Percentiles rank a stretch among this genome's conserved stretches.
phyloP scores from a whole-genome alignment of 495 filamentous ascomycete genomes.

The Staphylotrichum tortipilum region DNA sequence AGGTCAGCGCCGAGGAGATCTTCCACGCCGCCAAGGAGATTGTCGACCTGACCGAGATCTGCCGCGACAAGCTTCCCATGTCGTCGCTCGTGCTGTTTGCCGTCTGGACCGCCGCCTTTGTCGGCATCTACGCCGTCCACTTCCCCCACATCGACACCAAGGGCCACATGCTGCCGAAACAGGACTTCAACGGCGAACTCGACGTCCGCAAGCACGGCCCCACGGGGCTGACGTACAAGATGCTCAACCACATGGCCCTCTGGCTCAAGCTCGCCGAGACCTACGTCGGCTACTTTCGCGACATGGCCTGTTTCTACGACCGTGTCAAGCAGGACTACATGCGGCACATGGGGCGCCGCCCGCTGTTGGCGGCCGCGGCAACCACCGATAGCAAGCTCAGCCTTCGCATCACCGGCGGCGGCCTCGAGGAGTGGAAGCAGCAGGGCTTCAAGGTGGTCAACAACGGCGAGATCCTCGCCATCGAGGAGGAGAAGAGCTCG shows the following conservation, averaged over 20 bases:
- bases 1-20: conserved; percentile 61
- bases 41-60: conserved; percentile 66
- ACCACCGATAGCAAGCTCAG: conserved; percentile 23
- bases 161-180: conserved; percentile 43
- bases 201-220: conserved; percentile 27
- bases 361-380: background rate
- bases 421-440: conserved; percentile 62
- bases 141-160: conserved; percentile 74
- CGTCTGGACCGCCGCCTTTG: conserved; percentile 70
- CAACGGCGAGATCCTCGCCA: conserved; percentile 30
- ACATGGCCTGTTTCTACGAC: conserved; percentile 59
- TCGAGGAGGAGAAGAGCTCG: conserved; percentile 24
- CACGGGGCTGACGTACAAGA: conserved; percentile 32
- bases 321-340: conserved; percentile 54
- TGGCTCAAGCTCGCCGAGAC: conserved; percentile 63
- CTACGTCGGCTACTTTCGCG: conserved; percentile 59
- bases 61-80: conserved; percentile 64
- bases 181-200: conserved; percentile 12
- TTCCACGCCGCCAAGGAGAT: conserved; percentile 67
- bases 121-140: conserved; percentile 59
- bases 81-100: conserved; percentile 75
- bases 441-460: conserved; percentile 29
- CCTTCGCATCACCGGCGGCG: conserved; percentile 50
- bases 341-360: conserved; percentile 21
- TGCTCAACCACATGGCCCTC: conserved; percentile 51